A percentile compares a stretch with the other conserved stretches of the same genome.
phyloP scores from a whole-genome alignment of 148 eudicot species.

The Persicaria maculosa region DNA sequence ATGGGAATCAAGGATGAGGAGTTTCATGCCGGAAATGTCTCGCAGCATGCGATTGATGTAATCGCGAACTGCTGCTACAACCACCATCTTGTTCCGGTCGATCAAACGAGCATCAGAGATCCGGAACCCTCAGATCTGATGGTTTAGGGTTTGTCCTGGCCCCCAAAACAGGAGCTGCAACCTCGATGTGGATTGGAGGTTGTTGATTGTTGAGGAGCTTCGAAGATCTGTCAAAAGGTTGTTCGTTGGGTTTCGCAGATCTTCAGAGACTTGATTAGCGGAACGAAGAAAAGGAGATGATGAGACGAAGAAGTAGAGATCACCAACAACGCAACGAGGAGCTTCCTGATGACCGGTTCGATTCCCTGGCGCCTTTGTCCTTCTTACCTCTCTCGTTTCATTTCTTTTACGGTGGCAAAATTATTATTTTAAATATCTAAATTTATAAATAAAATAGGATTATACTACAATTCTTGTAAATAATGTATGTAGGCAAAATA shows the following conservation, averaged over 20 bases:
- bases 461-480: too few species aligned
- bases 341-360: too few species aligned
- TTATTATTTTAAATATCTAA: too few species aligned
- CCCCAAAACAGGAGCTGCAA: neutral
- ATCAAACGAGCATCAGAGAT: constrained; percentile 8
- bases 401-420: too few species aligned
- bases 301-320: neutral
- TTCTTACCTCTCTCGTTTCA: too few species aligned
- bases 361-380: too few species aligned
- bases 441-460: too few species aligned
- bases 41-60: constrained; percentile 86
- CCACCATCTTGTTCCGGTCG: constrained; percentile 45
- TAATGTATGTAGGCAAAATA: too few species aligned
- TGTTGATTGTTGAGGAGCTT: too few species aligned
- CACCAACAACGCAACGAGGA: neutral
- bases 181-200: neutral
- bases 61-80: constrained; percentile 65
- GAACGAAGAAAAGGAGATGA: neutral
- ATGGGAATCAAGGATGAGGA: constrained; percentile 80
- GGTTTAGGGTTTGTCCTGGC: neutral
- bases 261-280: neutral
- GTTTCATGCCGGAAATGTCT: constrained; percentile 95
- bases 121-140: neutral
- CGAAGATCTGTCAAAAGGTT: neutral
- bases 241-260: neutral